These are phyloP conservation scores for Omphalotus olearius DNA, from an alignment of 1,284 basidiomycete genomes.

Conservation along the genomic window DNA sequence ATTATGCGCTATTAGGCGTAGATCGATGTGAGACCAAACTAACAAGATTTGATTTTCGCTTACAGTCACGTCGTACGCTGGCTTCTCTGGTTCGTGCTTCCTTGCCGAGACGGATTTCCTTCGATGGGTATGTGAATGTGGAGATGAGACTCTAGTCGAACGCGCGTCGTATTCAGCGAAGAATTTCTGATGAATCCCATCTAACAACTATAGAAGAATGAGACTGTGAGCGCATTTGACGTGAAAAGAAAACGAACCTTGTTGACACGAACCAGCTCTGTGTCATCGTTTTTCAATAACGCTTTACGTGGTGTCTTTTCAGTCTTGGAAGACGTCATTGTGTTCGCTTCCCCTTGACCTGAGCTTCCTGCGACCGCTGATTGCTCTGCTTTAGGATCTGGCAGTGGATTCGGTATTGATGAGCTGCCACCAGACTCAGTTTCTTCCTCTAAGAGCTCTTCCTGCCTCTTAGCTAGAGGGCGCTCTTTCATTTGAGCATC, in stretches of 20 bases:
- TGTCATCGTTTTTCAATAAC: constrained; percentile 83
- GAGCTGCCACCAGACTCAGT: constrained; percentile 9
- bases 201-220: constrained; percentile 53
- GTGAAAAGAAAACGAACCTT: constrained; percentile 41
- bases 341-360: constrained; percentile 16
- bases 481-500: constrained; percentile 84
- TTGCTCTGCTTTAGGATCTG: not conserved
- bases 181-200: constrained; percentile 74
- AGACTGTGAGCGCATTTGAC: not conserved
- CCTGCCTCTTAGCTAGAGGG: constrained; percentile 86
- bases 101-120: constrained; percentile 19
- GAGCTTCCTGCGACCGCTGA: not conserved
- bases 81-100: constrained; percentile 20
- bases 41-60: constrained; percentile 22
- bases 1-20: constrained; percentile 65
- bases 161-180: constrained; percentile 61
- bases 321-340: constrained; percentile 18
- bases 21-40: constrained; percentile 3
- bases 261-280: constrained; percentile 77
- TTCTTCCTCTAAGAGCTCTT: constrained; percentile 53
- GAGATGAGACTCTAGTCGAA: constrained; percentile 24
- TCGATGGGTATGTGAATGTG: constrained; percentile 28
- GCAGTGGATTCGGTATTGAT: not conserved
- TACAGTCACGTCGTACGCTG: constrained; percentile 58
- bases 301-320: constrained; percentile 59